Evolutionary conservation across 2,329 filamentous ascomycete genomes (phyloP).

Genomic region (Piedraia hortae): DNA sequence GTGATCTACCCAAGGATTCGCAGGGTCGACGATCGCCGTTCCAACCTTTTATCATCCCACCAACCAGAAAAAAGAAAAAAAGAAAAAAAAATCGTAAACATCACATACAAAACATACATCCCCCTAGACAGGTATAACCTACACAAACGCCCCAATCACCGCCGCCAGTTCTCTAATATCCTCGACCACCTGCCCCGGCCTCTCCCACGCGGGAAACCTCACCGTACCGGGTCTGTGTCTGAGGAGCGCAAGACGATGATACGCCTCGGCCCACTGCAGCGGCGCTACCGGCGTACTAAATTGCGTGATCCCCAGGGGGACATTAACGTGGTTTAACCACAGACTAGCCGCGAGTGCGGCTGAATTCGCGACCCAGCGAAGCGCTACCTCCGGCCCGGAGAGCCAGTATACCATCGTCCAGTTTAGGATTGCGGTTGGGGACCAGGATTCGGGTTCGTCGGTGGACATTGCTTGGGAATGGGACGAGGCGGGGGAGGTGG

Average conservation of each 20-base stretch:
- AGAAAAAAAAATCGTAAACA: too few species aligned
- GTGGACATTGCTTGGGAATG: slow-evolving; percentile 1
- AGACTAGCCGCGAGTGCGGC: slow-evolving; percentile 4
- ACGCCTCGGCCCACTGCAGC: slow-evolving; percentile 15
- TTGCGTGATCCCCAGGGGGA: slow-evolving; percentile 16
- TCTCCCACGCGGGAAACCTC: slow-evolving; percentile 15
- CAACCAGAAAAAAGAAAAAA: too few species aligned
- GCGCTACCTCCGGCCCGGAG: slow-evolving; percentile 32
- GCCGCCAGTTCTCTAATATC: slow-evolving; percentile 16
- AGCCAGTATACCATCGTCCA: slow-evolving; percentile 37
- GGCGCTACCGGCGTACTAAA: slow-evolving; percentile 8
- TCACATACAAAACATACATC: too few species aligned
- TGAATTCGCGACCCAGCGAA: slow-evolving; percentile 23
- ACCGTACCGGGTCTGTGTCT: slow-evolving; percentile 12
- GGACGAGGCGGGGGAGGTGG: slow-evolving; percentile 1
- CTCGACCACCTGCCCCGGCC: slow-evolving; percentile 14
- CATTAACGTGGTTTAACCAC: slow-evolving; percentile 9
- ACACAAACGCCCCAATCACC: slow-evolving; percentile 2
- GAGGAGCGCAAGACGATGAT: slow-evolving; percentile 14
- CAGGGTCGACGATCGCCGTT: too few species aligned
- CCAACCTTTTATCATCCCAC: too few species aligned
- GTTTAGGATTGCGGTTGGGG: slow-evolving; percentile 27
- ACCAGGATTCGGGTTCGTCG: slow-evolving; percentile 9
- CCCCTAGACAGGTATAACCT: too few species aligned
- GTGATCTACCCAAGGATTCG: too few species aligned